Conservation (phyloP, 768 basidiomycete species). For the Dioszegia aurantiaca region DNA sequence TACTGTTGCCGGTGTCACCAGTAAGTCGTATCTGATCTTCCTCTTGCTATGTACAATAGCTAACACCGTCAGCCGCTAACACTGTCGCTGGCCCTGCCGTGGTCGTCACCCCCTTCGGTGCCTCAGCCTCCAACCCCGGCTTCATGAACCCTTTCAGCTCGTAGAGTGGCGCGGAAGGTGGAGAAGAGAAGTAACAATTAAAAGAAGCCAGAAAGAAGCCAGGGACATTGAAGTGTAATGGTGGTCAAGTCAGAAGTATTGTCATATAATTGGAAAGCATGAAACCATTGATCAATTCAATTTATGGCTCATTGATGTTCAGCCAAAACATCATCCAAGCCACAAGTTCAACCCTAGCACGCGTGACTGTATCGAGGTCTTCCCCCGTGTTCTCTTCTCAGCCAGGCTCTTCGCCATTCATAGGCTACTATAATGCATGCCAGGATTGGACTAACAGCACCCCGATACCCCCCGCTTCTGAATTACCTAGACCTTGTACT, state of each 20-base stretch:
- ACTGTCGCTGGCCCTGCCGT: constrained; percentile 63
- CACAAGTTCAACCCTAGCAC: too few relatives aligned
- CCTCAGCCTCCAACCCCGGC: constrained; percentile 29
- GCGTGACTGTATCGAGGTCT: too few relatives aligned
- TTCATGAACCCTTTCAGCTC: constrained; percentile 27
- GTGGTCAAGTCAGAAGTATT: too few relatives aligned
- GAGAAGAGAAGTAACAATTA: not conserved
- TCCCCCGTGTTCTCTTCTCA: too few relatives aligned
- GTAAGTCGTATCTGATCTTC: constrained; percentile 21
- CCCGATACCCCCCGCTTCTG: not conserved
- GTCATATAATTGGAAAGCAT: too few relatives aligned
- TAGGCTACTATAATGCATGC: too few relatives aligned
- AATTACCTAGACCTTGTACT: constrained; percentile 5
- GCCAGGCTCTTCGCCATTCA: too few relatives aligned
- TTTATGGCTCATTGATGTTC: too few relatives aligned
- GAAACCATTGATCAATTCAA: too few relatives aligned
- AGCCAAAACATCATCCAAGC: too few relatives aligned
- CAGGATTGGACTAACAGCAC: too few relatives aligned
- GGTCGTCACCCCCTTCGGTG: constrained; percentile 39
- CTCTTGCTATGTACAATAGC: not conserved
- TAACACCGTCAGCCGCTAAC: constrained; percentile 52
- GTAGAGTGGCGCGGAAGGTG: not conserved
- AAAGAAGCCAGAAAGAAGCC: not conserved
- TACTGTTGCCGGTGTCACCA: constrained; percentile 33
- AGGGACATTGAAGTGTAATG: too few relatives aligned